Percentiles rank a stretch among this genome's conserved stretches.
These are phyloP conservation scores for Pseudogymnoascus sp. DNA, from an alignment of 2,329 filamentous ascomycete genomes.

Conservation along the genomic window DNA sequence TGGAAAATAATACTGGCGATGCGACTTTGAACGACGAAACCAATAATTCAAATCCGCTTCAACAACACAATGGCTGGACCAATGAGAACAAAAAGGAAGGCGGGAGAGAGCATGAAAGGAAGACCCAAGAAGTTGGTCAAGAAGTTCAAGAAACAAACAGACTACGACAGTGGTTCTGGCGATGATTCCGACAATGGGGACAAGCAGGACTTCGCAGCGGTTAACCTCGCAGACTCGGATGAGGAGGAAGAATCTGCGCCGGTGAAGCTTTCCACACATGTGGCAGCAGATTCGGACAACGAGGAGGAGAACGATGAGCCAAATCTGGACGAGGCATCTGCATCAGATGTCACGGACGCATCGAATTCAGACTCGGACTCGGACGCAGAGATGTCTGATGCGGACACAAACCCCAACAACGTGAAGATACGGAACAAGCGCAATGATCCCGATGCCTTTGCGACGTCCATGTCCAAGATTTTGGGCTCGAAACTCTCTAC, in stretches of 20 bases:
- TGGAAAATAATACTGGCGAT: constrained; percentile 5
- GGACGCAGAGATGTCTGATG: constrained; percentile 28
- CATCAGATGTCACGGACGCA: constrained; percentile 20
- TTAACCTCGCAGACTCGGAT: constrained; percentile 40
- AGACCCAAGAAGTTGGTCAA: constrained; percentile 38
- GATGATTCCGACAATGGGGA: constrained; percentile 37
- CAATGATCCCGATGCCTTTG: constrained; percentile 86
- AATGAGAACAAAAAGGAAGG: constrained; percentile 45
- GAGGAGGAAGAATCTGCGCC: constrained; percentile 25
- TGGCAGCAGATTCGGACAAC: constrained; percentile 27
- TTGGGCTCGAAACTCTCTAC: constrained; percentile 79
- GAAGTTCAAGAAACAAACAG: constrained; percentile 53
- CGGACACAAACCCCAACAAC: constrained; percentile 35
- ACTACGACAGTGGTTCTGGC: constrained; percentile 55
- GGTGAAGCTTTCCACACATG: constrained; percentile 17
- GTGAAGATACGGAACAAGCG: constrained; percentile 58
- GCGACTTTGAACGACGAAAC: background rate
- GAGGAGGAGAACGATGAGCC: constrained; percentile 22
- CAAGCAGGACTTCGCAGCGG: constrained; percentile 39
- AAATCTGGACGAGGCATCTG: constrained; percentile 21
- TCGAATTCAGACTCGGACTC: constrained; percentile 12
- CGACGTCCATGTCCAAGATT: constrained; percentile 88
- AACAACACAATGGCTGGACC: constrained; percentile 23
- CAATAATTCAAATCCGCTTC: background rate
- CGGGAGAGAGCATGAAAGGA: constrained; percentile 49